Evolutionary conservation across 1,284 basidiomycete genomes (phyloP).

Genomic region (Papiliotrema nemorosa): DNA sequence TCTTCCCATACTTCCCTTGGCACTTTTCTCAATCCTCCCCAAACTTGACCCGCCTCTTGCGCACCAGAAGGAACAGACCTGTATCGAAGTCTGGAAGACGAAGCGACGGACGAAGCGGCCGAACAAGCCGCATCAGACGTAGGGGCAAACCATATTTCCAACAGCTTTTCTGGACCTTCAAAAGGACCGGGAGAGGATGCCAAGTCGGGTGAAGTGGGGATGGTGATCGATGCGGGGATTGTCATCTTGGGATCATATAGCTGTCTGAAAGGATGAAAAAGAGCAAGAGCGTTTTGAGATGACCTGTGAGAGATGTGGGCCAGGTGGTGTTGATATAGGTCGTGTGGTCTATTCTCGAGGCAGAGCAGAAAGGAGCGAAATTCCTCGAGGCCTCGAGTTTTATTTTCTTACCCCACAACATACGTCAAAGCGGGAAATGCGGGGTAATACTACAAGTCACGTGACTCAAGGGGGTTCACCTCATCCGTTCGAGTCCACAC

Average conservation of each 20-base stretch:
- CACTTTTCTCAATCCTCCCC: slow-evolving; percentile 70
- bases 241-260: slow-evolving; percentile 4
- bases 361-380: no score
- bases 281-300: background rate
- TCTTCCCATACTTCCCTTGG: slow-evolving; percentile 82
- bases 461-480: no score
- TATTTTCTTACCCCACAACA: no score
- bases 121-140: slow-evolving; percentile 54
- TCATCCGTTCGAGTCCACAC: no score
- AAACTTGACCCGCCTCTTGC: slow-evolving; percentile 11
- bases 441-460: no score
- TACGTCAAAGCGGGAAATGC: no score
- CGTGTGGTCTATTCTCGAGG: background rate
- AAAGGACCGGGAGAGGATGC: slow-evolving; percentile 44
- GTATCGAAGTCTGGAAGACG: background rate
- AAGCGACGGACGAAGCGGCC: slow-evolving; percentile 36
- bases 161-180: slow-evolving; percentile 80
- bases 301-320: background rate
- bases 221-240: slow-evolving; percentile 3
- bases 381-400: no score
- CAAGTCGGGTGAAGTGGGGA: slow-evolving; percentile 2
- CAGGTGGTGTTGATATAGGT: background rate
- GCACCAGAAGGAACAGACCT: slow-evolving; percentile 8
- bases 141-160: slow-evolving; percentile 97
- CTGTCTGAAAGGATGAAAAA: background rate